Conservation (phyloP, 2,329 filamentous ascomycete genomes). For the Microcyclospora pomicola region DNA sequence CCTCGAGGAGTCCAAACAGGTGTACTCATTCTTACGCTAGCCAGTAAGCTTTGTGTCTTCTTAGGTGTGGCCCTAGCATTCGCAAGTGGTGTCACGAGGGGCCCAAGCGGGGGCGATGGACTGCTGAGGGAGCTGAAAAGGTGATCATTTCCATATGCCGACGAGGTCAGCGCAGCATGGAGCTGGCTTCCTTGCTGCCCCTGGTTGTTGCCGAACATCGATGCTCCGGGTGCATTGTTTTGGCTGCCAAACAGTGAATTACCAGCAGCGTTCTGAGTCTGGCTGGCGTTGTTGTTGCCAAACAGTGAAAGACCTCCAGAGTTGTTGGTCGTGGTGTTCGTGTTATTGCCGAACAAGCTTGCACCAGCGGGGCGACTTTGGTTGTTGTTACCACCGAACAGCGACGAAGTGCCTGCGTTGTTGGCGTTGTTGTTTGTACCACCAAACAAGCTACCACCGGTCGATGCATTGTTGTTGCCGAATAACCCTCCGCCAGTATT, state of each 20-base stretch:
- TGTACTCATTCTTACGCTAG: constrained; percentile 41
- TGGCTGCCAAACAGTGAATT: constrained; percentile 30
- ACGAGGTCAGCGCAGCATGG: constrained; percentile 52
- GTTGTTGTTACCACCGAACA: constrained; percentile 33
- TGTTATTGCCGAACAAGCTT: constrained; percentile 30
- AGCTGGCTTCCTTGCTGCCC: constrained; percentile 41
- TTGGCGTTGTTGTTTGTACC: constrained; percentile 29
- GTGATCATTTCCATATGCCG: constrained; percentile 78
- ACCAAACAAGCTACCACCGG: constrained; percentile 36
- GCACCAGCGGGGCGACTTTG: constrained; percentile 33
- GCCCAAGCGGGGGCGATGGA: constrained; percentile 61
- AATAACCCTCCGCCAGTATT: constrained; percentile 23
- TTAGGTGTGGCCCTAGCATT: constrained; percentile 36
- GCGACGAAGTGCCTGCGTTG: constrained; percentile 11
- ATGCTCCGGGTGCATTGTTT: constrained; percentile 29
- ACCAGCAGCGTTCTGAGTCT: constrained; percentile 20
- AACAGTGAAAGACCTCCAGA: constrained; percentile 15
- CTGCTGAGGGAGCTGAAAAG: constrained; percentile 64
- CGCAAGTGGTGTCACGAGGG: constrained; percentile 77
- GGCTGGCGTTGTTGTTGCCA: constrained; percentile 26
- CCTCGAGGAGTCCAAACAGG: constrained; percentile 60
- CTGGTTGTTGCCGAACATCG: constrained; percentile 41
- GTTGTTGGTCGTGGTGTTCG: constrained; percentile 25
- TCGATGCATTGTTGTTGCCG: constrained; percentile 20
- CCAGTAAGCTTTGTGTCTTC: constrained; percentile 18